Base-by-base conservation (phyloP, 1,284 basidiomycete genomes). In the Xerocomus minutiporus region DNA sequence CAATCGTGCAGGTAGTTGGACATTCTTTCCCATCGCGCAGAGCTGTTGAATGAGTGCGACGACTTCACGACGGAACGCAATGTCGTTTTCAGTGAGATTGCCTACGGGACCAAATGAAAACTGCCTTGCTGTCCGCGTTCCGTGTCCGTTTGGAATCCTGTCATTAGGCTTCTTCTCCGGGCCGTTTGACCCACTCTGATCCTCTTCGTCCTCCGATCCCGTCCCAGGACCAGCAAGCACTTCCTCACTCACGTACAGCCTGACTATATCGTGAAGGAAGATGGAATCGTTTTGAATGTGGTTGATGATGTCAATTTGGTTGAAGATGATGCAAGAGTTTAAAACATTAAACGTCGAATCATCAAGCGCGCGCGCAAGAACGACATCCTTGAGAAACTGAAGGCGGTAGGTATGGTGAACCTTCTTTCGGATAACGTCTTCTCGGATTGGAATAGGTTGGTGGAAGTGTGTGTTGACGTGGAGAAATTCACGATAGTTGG, bases 291-390 rank as follows among this genome's bases (percentile, higher is more conserved):
- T 80, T 65, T 94, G 89, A 45, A 97, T 83, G 68, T 96, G 88
- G 50, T 80, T 85, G 66, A 98, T 93, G 65, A 99, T 98, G 72
- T 99, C 96, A 64, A 96, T 94, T 72, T 99, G 96, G 73, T 98
- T 97, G 80, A 96, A 99, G 68, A 98, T 96, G 68, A 99, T 93
- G 72, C 93, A 92, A 15, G 93, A 93, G 72, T 94, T 97, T 63
- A 99, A 83, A 62, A 97, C 93, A 62, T 94, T 94, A 76, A 97
- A 97, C 0, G 94, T 97, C 1, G 93, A 90, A 69, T 99, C 96
- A 65, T 99, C 96, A 43, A 98, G 81, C 2, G 91, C 85, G 7
- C 96, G 85, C 0, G 94, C 93, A 32, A 99, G 87, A 35, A 99
- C 93, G 54, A 99, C 96, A 67, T 99, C 96, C 70, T 97, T 98